Evolutionary conservation across 2,329 filamentous ascomycete genomes (phyloP), one percentile per base, ranked within the genome.

Genomic region (Hypocrella siamensis): DNA sequence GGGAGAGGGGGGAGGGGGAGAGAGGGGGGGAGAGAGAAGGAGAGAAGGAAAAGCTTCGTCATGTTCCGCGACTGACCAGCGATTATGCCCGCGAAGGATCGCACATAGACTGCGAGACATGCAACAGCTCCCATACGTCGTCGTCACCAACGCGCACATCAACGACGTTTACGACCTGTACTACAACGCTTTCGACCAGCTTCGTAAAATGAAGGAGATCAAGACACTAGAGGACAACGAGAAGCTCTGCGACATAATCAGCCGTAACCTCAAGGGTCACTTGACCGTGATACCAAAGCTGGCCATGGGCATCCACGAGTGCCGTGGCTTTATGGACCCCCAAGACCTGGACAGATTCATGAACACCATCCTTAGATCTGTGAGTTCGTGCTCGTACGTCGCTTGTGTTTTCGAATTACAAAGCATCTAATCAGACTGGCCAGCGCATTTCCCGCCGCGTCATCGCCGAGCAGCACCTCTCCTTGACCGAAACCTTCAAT

Each of bases 131-230:
- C 90, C 90, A 14, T 98, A 93, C 51, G 82, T 90, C 24, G 88
- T 96, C 33, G 83, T 96, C 30, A 86, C 82, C n/a, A 98, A 98
- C 47, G 75, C 75, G 6, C 84, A 98, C 53, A 81, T 98, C 39
- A 84, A 81, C 49, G 77, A 92, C 42, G 90, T 96, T 21, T 98
- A 98, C 58, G 84, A 96, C 52, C 68, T 94, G 6, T 98, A 98
- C 62, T 93, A 94, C 58, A 76, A 77, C 42, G 88, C 90, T n/a
- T 98, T 98, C 46, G 90, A 98, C 51, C 75, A 67, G 32, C 80
- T 96, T 40, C 80, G 90, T 30, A 79, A 79, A 42, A 65, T 94
- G 26, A 76, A 77, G 31, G 84, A 93, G 48, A 75, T 98, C 43
- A 78, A 79, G 46, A 80, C 75, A 0, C 59, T 93, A 22, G 80